Conservation (phyloP, 495 filamentous ascomycete genomes). For the Aspergillus olivimuriae region DNA sequence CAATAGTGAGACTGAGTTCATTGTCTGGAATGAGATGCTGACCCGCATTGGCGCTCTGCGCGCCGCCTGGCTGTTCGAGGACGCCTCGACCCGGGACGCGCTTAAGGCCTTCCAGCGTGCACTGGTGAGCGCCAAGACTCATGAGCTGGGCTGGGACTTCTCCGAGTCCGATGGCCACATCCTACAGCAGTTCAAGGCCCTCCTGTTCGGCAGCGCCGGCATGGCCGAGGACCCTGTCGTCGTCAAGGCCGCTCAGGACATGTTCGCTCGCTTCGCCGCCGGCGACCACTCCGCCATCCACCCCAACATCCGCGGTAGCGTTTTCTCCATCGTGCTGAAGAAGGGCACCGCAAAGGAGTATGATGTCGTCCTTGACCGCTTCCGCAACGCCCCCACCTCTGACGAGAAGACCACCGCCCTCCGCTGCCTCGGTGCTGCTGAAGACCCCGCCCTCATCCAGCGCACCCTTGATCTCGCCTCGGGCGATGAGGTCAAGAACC, state of each 20-base stretch:
- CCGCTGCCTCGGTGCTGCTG: slow-evolving; percentile 74
- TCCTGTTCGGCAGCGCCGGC: slow-evolving; percentile 58
- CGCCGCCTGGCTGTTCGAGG: slow-evolving; percentile 84
- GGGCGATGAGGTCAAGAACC: slow-evolving; percentile 82
- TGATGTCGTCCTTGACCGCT: slow-evolving; percentile 73
- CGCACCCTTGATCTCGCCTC: slow-evolving; percentile 70
- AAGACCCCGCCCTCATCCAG: slow-evolving; percentile 70
- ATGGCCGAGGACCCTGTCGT: slow-evolving; percentile 53
- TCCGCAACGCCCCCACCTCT: slow-evolving; percentile 75
- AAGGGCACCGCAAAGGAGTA: slow-evolving; percentile 57
- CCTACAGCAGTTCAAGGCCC: slow-evolving; percentile 72
- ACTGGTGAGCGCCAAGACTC: slow-evolving; percentile 68
- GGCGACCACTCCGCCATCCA: slow-evolving; percentile 57
- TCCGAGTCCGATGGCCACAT: slow-evolving; percentile 77
- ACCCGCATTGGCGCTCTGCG: slow-evolving; percentile 68
- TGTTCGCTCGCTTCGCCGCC: slow-evolving; percentile 56
- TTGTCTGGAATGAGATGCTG: slow-evolving; percentile 92
- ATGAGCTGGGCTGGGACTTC: slow-evolving; percentile 84
- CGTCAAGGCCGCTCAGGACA: slow-evolving; percentile 52
- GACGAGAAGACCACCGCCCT: slow-evolving; percentile 97
- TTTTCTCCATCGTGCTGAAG: slow-evolving; percentile 57
- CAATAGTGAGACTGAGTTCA: slow-evolving; percentile 74
- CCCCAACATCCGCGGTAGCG: slow-evolving; percentile 58
- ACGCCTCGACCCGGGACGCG: slow-evolving; percentile 61
- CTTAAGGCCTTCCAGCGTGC: slow-evolving; percentile 76